Conservation (phyloP, 2,329 filamentous ascomycete species). For the Trichophyton schoenleinii region DNA sequence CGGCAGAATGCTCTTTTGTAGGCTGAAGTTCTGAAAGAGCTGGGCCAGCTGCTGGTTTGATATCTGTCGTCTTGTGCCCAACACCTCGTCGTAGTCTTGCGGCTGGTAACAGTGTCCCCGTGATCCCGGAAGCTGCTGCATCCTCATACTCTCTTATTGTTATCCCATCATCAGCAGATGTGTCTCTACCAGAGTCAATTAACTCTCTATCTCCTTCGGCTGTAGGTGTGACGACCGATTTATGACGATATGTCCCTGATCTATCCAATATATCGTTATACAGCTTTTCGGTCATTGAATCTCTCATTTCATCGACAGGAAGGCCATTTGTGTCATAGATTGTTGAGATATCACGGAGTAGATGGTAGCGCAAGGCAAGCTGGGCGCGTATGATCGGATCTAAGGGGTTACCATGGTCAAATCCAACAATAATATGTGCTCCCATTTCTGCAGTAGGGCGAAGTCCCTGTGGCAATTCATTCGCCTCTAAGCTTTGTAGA, state of each 20-base stretch:
- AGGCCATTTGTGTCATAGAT: slow-evolving; percentile 60
- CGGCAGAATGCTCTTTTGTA: slow-evolving; percentile 57
- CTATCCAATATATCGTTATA: slow-evolving; percentile 93
- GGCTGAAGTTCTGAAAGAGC: slow-evolving; percentile 50
- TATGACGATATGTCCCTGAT: slow-evolving; percentile 80
- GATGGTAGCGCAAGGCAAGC: slow-evolving; percentile 73
- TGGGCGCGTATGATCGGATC: slow-evolving; percentile 86
- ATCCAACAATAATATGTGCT: slow-evolving; percentile 95
- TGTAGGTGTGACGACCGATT: slow-evolving; percentile 54
- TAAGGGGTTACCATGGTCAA: slow-evolving; percentile 86
- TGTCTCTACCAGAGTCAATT: slow-evolving; percentile 72
- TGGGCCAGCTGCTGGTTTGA: slow-evolving; percentile 34
- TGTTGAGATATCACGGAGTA: slow-evolving; percentile 65
- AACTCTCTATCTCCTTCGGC: slow-evolving; percentile 72
- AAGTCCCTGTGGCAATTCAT: slow-evolving; percentile 41
- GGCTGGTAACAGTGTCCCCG: slow-evolving; percentile 30
- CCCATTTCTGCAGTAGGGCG: slow-evolving; percentile 86
- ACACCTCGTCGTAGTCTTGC: slow-evolving; percentile 35
- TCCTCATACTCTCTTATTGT: slow-evolving; percentile 65
- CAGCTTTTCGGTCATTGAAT: slow-evolving; percentile 74
- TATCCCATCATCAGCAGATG: slow-evolving; percentile 53
- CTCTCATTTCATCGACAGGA: slow-evolving; percentile 62
- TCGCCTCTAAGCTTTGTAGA: slow-evolving; percentile 46
- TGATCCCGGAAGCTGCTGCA: slow-evolving; percentile 47
- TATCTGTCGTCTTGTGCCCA: slow-evolving; percentile 38